phyloP scores from a whole-genome alignment of 2,329 filamentous ascomycete species.

The Botryotinia calthae region DNA sequence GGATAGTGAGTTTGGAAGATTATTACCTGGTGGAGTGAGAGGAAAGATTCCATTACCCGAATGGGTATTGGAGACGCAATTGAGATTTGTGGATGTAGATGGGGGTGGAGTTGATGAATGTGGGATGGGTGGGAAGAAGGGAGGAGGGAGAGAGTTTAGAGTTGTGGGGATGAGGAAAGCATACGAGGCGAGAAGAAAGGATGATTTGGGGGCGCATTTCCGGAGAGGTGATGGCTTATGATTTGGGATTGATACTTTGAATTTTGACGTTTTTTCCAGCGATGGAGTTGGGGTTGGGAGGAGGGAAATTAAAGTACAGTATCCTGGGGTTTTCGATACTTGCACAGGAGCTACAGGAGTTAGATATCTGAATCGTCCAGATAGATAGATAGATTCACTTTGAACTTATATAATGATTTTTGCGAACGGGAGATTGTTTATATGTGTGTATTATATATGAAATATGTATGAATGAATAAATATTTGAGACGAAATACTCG shows the following conservation, averaged over 20 bases:
- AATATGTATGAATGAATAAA: neutral
- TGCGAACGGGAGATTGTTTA: neutral
- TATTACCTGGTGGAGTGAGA: neutral
- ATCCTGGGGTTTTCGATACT: neutral
- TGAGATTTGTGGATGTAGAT: slow-evolving; percentile 40
- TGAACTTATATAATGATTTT: neutral
- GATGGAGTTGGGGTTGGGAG: neutral
- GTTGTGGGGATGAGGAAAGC: slow-evolving; percentile 64
- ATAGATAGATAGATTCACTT: neutral
- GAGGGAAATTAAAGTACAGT: neutral
- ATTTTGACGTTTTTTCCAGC: neutral
- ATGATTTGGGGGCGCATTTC: slow-evolving; percentile 46
- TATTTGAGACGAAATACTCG: neutral
- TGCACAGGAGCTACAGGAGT: neutral
- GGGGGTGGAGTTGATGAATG: slow-evolving; percentile 54
- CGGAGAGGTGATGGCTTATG: neutral
- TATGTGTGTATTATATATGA: neutral
- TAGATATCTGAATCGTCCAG: neutral
- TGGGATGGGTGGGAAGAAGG: slow-evolving; percentile 60
- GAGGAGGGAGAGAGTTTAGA: slow-evolving; percentile 48
- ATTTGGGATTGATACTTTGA: neutral
- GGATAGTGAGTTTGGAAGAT: slow-evolving; percentile 7
- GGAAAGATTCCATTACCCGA: slow-evolving; percentile 2
- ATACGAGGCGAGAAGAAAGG: slow-evolving; percentile 59
- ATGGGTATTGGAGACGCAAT: neutral